These are phyloP conservation scores for Penicillium psychrosexuale DNA, from an alignment of 2,329 filamentous ascomycete genomes.

Conservation along the genomic window DNA sequence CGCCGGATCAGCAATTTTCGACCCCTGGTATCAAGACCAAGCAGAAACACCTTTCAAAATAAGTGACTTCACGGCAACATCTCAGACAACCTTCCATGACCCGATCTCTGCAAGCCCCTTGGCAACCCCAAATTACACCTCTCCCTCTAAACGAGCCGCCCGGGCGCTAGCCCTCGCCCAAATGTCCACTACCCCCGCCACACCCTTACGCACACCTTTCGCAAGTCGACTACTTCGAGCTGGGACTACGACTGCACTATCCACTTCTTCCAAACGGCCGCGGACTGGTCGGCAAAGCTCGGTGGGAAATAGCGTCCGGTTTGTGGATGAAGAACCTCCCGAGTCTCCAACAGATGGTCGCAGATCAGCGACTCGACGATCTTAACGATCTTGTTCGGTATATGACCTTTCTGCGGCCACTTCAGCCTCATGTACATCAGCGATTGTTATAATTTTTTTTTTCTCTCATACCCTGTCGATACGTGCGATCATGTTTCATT, in stretches of 20 bases:
- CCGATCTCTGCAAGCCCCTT: slow-evolving; percentile 36
- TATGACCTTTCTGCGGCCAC: slow-evolving; percentile 9
- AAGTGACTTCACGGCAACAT: slow-evolving; percentile 31
- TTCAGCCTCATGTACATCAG: slow-evolving; percentile 17
- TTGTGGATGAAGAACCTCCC: slow-evolving; percentile 40
- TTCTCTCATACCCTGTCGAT: slow-evolving; percentile 12
- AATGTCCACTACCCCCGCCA: slow-evolving; percentile 46
- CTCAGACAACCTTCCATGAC: slow-evolving; percentile 25
- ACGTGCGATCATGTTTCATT: slow-evolving; percentile 13
- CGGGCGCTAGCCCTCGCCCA: slow-evolving; percentile 42
- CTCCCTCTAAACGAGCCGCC: slow-evolving; percentile 47
- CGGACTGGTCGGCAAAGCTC: slow-evolving; percentile 28
- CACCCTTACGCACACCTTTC: slow-evolving; percentile 45
- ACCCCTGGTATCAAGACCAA: slow-evolving; percentile 34
- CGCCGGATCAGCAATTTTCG: slow-evolving; percentile 30
- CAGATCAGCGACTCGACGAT: slow-evolving; percentile 34
- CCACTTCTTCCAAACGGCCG: slow-evolving; percentile 24
- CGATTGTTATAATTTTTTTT: slow-evolving; percentile 16
- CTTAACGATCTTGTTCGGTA: slow-evolving; percentile 17
- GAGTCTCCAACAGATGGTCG: slow-evolving; percentile 42
- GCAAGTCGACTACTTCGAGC: slow-evolving; percentile 38
- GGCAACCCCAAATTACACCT: slow-evolving; percentile 43
- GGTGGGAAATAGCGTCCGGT: slow-evolving; percentile 40
- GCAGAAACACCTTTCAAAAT: slow-evolving; percentile 38
- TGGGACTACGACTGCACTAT: slow-evolving; percentile 20